phyloP scores from a whole-genome alignment of 2,329 filamentous ascomycete genomes.

The Calcarisporium arbuscula region DNA sequence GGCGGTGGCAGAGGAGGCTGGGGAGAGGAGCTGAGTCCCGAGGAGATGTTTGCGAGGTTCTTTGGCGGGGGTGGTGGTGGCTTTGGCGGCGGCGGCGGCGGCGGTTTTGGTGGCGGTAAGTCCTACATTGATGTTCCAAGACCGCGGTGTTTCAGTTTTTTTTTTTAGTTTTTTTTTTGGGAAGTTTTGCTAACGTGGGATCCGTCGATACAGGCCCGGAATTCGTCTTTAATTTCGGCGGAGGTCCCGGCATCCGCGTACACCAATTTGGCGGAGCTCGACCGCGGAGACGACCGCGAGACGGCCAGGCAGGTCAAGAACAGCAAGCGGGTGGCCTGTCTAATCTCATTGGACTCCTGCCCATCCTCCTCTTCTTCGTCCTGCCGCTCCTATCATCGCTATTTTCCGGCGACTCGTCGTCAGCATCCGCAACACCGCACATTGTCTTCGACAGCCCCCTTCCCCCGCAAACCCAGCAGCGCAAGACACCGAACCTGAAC shows the following conservation, averaged over 20 bases:
- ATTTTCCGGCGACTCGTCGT: slow-evolving; percentile 48
- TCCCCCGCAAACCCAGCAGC: slow-evolving; percentile 67
- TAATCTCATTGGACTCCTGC: slow-evolving; percentile 69
- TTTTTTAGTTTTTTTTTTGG: neutral
- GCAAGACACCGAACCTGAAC: slow-evolving; percentile 62
- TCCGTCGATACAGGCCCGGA: slow-evolving; percentile 73
- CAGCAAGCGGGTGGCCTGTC: slow-evolving; percentile 46
- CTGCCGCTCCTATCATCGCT: slow-evolving; percentile 77
- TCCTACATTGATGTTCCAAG: neutral
- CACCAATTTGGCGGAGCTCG: slow-evolving; percentile 86
- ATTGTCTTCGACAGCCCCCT: slow-evolving; percentile 70
- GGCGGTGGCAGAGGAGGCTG: slow-evolving; percentile 53
- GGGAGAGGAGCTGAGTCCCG: slow-evolving; percentile 89
- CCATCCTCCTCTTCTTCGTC: slow-evolving; percentile 83
- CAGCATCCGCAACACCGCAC: slow-evolving; percentile 48
- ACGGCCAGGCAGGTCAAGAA: slow-evolving; percentile 47
- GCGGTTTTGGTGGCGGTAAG: slow-evolving; percentile 36
- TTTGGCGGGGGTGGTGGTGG: slow-evolving; percentile 75
- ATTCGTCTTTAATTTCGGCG: slow-evolving; percentile 93
- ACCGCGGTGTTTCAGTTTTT: too few species aligned
- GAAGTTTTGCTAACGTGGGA: slow-evolving; percentile 21
- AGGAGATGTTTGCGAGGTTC: slow-evolving; percentile 96
- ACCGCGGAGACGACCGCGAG: slow-evolving; percentile 69
- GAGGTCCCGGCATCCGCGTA: slow-evolving; percentile 83
- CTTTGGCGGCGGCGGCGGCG: slow-evolving; percentile 64